Evolutionary conservation across 192 early-diverging fungal genomes (phyloP), one percentile per base, ranked within the genome.

Genomic region (Podila clonocystis): DNA sequence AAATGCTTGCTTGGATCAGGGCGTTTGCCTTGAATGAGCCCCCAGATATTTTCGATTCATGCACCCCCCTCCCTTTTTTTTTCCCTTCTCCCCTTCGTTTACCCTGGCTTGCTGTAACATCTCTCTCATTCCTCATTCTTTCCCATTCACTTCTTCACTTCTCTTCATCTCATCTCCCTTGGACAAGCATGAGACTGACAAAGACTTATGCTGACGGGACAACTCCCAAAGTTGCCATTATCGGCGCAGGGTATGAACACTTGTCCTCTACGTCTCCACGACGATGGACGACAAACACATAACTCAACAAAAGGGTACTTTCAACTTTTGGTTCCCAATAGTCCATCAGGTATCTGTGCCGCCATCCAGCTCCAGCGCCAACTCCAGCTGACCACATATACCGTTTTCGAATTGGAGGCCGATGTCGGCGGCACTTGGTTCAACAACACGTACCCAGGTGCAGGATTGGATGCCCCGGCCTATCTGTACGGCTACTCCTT

Each of bases 371-470:
- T 88, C 5, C 67, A 75, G 61, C 64, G 83, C 28, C 48, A 83
- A 52, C 66, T 88, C 26, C 73, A 76, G 12, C 58, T 85, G 58
- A 63, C 65, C 9, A 73, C 66, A n/a, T 72, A 72, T 38, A 62
- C 63, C 5, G 68, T 88, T 28, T 85, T 84, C 57, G 87, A 88
- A 45, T 62, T 50, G 50, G 58, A 65, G 11, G 13, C 66, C 2
- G 78, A 85, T 17, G 65, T 88, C 5, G 87, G 87, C 5, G 87
- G 87, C 9, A 86, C 85, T 9, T 88, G 87, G 87, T 61, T 62
- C 20, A 74, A 50, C 26, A 82, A 73, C 62, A 74, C 69, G 9
- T 84, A 82, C 49, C 84, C 86, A 8, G 85, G 87, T 6, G 82
- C 78, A 36, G 86, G 75, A 1, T 86, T 86, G 59, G 87, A 89